Conservation (phyloP, 768 basidiomycete species). For the Agaricus bisporus region DNA sequence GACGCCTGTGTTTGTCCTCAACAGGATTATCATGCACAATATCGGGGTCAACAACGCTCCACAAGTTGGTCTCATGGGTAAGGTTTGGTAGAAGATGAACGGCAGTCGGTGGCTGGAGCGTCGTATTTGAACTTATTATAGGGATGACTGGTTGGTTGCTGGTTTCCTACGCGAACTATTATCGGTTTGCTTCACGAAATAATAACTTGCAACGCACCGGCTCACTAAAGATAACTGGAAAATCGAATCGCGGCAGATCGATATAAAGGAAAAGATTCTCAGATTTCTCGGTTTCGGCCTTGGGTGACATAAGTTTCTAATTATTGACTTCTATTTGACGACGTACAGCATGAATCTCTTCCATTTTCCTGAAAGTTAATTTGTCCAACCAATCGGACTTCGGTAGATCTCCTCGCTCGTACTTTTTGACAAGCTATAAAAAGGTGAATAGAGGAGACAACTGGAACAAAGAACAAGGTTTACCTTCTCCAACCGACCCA, state of each 20-base stretch:
- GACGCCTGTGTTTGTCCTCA: constrained; percentile 91
- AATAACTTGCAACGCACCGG: constrained; percentile 41
- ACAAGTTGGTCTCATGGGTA: constrained; percentile 64
- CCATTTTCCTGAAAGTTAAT: constrained; percentile 90
- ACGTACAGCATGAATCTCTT: constrained; percentile 85
- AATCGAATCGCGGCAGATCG: constrained; percentile 94
- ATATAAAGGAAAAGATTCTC: constrained; percentile 94
- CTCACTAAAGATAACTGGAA: constrained; percentile 94
- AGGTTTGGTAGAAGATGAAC: constrained; percentile 45
- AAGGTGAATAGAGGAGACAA: constrained; percentile 12
- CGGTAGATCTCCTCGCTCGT: constrained; percentile 87
- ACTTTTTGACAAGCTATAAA: constrained; percentile 82
- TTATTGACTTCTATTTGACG: not conserved
- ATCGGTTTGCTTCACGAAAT: constrained; percentile 23
- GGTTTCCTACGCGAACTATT: not conserved
- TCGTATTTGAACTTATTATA: constrained; percentile 32
- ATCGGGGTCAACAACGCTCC: constrained; percentile 90
- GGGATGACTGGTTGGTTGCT: constrained; percentile 11
- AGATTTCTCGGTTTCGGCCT: constrained; percentile 90
- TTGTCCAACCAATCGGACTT: constrained; percentile 97
- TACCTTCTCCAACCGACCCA: constrained; percentile 93
- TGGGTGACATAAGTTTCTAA: not conserved
- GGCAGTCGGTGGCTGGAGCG: constrained; percentile 37
- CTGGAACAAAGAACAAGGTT: not conserved
- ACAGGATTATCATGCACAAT: constrained; percentile 90